Conservation (phyloP, 2,329 filamentous ascomycete species). For the Eurotiales sp. region DNA sequence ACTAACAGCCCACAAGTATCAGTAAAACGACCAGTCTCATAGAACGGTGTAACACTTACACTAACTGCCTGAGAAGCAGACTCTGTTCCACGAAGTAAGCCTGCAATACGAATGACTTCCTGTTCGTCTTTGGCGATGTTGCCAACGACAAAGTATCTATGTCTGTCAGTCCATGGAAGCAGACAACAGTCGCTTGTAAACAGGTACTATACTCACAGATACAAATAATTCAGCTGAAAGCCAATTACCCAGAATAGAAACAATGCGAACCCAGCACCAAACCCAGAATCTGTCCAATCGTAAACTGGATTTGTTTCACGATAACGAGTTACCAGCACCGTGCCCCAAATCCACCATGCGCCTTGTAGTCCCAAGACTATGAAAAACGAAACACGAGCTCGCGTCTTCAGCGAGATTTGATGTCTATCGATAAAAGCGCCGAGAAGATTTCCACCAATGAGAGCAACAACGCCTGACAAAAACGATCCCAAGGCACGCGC, state of each 20-base stretch:
- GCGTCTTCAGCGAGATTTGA: constrained; percentile 50
- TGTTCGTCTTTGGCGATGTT: constrained; percentile 60
- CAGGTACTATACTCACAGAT: constrained; percentile 60
- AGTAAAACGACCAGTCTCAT: not conserved
- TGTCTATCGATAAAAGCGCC: constrained; percentile 63
- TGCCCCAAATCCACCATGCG: constrained; percentile 70
- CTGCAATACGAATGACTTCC: constrained; percentile 66
- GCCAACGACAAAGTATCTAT: constrained; percentile 65
- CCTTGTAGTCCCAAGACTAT: constrained; percentile 54
- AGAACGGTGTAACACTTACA: constrained; percentile 28
- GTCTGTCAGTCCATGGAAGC: not conserved
- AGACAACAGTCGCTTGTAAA: no score
- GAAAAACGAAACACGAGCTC: constrained; percentile 55
- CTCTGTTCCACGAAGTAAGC: constrained; percentile 65
- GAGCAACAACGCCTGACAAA: constrained; percentile 63
- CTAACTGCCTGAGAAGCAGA: constrained; percentile 70
- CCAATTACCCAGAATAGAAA: constrained; percentile 65
- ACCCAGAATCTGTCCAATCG: constrained; percentile 63
- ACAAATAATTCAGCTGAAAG: constrained; percentile 72
- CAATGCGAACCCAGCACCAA: constrained; percentile 63
- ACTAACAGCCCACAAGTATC: constrained; percentile 33
- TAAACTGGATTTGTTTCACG: constrained; percentile 55
- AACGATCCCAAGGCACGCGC: constrained; percentile 68
- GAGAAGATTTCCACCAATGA: constrained; percentile 62
- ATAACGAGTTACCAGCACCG: constrained; percentile 61